Percentiles rank a stretch among this genome's conserved stretches.
phyloP scores from a whole-genome alignment of 257 asterid genomes.

The Solanum paucissectum region DNA sequence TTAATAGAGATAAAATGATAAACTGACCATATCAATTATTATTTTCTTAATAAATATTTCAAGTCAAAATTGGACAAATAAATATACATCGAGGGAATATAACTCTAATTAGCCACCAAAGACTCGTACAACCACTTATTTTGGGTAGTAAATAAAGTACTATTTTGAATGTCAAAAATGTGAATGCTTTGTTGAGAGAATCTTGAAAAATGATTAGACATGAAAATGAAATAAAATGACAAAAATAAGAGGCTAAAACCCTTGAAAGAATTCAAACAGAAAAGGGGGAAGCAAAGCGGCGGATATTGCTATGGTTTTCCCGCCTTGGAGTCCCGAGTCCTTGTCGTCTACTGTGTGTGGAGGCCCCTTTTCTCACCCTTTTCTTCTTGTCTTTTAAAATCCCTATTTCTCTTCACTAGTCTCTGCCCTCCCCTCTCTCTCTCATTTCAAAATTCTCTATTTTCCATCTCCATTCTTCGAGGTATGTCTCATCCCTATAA shows the following conservation, averaged over 20 bases:
- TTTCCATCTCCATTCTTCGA: neutral
- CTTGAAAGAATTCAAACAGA: conserved; percentile 5
- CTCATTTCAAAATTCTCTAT: neutral
- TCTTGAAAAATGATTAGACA: neutral
- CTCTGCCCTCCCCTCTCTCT: neutral
- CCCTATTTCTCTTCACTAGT: neutral
- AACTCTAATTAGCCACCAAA: too few relatives aligned
- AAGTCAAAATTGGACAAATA: too few relatives aligned
- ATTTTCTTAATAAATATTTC: too few relatives aligned
- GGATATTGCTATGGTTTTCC: conserved; percentile 7
- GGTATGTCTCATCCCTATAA: neutral
- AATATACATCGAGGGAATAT: too few relatives aligned
- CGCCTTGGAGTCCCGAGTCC: conserved; percentile 7
- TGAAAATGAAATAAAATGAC: neutral
- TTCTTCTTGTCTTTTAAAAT: conserved; percentile 22
- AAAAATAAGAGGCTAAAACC: neutral
- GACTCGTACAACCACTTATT: too few relatives aligned
- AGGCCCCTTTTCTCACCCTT: neutral
- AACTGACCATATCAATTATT: too few relatives aligned
- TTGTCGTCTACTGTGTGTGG: conserved; percentile 13
- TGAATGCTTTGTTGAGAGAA: neutral
- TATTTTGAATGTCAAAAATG: neutral
- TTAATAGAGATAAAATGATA: too few relatives aligned
- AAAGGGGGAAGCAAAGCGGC: conserved; percentile 11
- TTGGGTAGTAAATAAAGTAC: too few relatives aligned